These are phyloP conservation scores for Aspergillus phoenicis DNA, from an alignment of 2,329 filamentous ascomycete species.

Conservation along the genomic window DNA sequence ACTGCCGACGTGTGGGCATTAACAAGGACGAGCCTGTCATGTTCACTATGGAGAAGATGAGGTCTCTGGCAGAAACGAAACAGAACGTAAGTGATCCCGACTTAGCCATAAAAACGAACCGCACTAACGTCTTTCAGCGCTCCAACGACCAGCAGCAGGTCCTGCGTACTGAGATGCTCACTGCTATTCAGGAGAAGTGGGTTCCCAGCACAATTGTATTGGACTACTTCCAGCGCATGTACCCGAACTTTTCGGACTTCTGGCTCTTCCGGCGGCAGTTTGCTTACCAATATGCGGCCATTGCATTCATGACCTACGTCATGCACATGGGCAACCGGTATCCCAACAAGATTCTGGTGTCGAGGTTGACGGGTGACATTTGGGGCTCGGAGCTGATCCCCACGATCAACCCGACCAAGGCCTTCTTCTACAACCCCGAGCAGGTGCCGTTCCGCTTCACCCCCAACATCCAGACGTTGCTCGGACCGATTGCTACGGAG, in stretches of 20 bases:
- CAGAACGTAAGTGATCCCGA: slow-evolving; percentile 44
- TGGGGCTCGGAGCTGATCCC: slow-evolving; percentile 96
- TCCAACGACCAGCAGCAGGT: slow-evolving; percentile 68
- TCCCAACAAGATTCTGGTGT: slow-evolving; percentile 93
- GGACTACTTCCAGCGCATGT: slow-evolving; percentile 86
- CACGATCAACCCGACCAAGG: slow-evolving; percentile 78
- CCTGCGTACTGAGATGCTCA: slow-evolving; percentile 86
- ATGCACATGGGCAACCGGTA: slow-evolving; percentile 96
- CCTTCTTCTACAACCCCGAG: slow-evolving; percentile 92
- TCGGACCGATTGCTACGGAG: slow-evolving; percentile 94
- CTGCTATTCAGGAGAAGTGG: slow-evolving; percentile 90
- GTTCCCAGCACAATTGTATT: slow-evolving; percentile 80
- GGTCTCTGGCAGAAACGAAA: slow-evolving; percentile 72
- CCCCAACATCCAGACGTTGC: slow-evolving; percentile 90
- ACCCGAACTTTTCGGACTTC: slow-evolving; percentile 88
- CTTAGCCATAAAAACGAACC: neutral
- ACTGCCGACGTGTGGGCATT: slow-evolving; percentile 82
- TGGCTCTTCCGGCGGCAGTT: slow-evolving; percentile 98
- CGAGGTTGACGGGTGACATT: slow-evolving; percentile 82
- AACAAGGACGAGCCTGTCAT: slow-evolving; percentile 94
- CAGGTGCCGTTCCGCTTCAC: slow-evolving; percentile 96
- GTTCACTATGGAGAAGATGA: slow-evolving; percentile 92
- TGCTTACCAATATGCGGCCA: slow-evolving; percentile 88
- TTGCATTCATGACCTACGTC: slow-evolving; percentile 98
- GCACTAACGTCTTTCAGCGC: slow-evolving; percentile 39